Evolutionary conservation across 257 asterid species (phyloP).

Genomic region (Linderniella brevidens): DNA sequence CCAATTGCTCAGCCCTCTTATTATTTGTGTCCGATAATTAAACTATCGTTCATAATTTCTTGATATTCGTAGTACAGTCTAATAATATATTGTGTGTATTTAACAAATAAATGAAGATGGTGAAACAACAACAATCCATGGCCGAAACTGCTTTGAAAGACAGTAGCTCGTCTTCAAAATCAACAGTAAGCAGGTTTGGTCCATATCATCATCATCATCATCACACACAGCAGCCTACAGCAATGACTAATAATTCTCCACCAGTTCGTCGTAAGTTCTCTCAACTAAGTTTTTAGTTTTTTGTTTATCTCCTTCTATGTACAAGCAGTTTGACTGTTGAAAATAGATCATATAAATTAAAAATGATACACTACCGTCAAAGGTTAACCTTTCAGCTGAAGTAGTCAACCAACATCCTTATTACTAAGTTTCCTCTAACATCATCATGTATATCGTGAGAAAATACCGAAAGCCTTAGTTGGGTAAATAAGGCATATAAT

Average conservation of each 20-base stretch:
- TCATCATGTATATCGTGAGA: neutral
- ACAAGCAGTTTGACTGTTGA: too few species aligned
- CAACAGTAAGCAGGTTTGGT: slow-evolving; percentile 18
- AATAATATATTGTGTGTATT: neutral
- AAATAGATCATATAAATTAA: too few species aligned
- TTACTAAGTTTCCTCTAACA: neutral
- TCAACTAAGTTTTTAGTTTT: neutral
- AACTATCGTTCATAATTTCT: too few species aligned
- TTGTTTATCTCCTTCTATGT: neutral
- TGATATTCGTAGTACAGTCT: too few species aligned
- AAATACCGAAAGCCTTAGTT: too few species aligned
- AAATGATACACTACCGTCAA: too few species aligned
- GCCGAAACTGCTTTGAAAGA: slow-evolving; percentile 20
- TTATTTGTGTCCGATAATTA: too few species aligned
- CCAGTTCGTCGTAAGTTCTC: slow-evolving; percentile 62
- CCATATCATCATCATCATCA: slow-evolving; percentile 24
- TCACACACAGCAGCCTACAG: slow-evolving; percentile 24
- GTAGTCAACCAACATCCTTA: neutral
- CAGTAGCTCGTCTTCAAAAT: slow-evolving; percentile 42
- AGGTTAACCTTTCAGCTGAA: too few species aligned
- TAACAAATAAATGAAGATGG: slow-evolving; percentile 13
- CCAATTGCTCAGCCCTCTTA: too few species aligned
- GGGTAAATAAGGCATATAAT: too few species aligned
- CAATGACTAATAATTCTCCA: slow-evolving; percentile 25
- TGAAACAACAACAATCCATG: slow-evolving; percentile 35